Evolutionary conservation across 2,329 filamentous ascomycete genomes (phyloP), one percentile per base, ranked within the genome.

Genomic region (Ceratocystis colombiana): DNA sequence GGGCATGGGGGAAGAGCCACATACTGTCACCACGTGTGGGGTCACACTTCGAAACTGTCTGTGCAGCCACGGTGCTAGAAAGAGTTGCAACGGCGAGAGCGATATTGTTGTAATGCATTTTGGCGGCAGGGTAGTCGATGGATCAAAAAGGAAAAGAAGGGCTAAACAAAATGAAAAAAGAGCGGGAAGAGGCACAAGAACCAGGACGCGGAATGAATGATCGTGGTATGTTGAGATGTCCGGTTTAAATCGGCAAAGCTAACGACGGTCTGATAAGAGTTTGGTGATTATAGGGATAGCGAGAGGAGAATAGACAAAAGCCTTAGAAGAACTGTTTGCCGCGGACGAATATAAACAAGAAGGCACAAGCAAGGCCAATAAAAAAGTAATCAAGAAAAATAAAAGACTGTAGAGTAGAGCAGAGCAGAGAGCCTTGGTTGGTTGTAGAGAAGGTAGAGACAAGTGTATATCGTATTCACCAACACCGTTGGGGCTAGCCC

Each of bases 21-120:
- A 65, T 65, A 69, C 68, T 64, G n/a, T 70, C 66, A 57, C 68
- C 68, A 25, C 61, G 57, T 25, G 69, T 66, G 62, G 83, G 82
- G 73, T 84, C 79, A 74, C 83, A 85, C 10, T 72, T 72, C 6
- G 81, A 83, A 71, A 72, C 79, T 68, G 82, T 85, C 78, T 85
- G 83, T 66, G 80, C 82, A 67, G 78, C 75, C 67, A 77, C 81
- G 70, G 82, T 70, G 68, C 75, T 71, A 53, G 79, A 77, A 68
- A 81, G 77, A 70, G 80, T 79, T 15, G 68, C 68, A 46, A 67
- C 41, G 48, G 67, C 68, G 68, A 76, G 71, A 64, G 77, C 75
- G 67, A 81, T 67, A 63, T 78, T 63, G 73, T 79, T 82, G 74
- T 76, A 74, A 69, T 81, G 63, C 67, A 69, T 68, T 61, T 28